Evolutionary conservation across 139 green algal species (phyloP), one percentile per base, ranked within the genome.

Genomic region (Nannochloris sp.): DNA sequence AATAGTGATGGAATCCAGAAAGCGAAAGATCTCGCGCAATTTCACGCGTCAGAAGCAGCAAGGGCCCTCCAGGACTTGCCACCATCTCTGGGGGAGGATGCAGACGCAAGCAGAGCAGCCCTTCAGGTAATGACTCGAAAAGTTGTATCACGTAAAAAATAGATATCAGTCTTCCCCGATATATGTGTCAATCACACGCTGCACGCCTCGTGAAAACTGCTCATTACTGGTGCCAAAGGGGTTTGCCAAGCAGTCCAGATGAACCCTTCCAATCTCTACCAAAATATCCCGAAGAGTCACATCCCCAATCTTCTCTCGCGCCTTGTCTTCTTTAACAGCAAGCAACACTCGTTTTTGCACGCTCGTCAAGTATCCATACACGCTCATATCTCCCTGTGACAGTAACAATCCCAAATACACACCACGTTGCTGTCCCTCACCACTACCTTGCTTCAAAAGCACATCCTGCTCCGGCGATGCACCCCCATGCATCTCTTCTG

Each of bases 1-100:
- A 25, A 37, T 21, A 66, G 43, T 44, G 14, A 40, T 34, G 71
- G 71, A n/a, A 34, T 78, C 27, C 25, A 72, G 48, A 50, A 9
- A 9, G 40, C 66, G 37, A 29, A 56, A 19, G 24, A 57, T 21
- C 16, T 73, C 18, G 66, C 57, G 3, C 24, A 29, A 9, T 18
- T 37, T 9, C 44, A 67, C 34, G 66, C 66, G 12, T 19, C 14
- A 21, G 24, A 53, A 31, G 57, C 57, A 57, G 19, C 12, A 27
- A 31, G 4, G 16, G 57, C 63, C 16, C 4, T 76, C 3, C 23
- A 29, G 9, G 12, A 48, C 12, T 21, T 66, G 16, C 60, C 60
- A n/a, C 31, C 27, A 24, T 14, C 34, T 6, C 14, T 23, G 7
- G 34, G 27, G 14, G 25, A 46, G 27, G 34, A 23, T 19, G 60